These are phyloP conservation scores for Calocybe cyanea DNA, from an alignment of 768 basidiomycete genomes.

Conservation along the genomic window DNA sequence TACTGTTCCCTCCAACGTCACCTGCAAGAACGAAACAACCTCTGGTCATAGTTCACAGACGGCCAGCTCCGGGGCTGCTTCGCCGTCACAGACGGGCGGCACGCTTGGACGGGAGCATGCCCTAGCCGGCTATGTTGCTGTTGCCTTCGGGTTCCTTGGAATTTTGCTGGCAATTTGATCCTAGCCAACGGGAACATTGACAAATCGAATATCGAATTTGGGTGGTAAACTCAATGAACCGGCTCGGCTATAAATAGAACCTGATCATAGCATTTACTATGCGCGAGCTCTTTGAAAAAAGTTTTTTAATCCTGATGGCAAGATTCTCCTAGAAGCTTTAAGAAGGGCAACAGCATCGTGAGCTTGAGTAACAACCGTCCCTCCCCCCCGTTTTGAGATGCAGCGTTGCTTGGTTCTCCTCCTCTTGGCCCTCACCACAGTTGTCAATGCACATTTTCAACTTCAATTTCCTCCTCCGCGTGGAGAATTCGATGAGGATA, in stretches of 20 bases:
- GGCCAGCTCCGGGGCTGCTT: conserved; percentile 7
- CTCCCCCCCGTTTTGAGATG: conserved; percentile 5
- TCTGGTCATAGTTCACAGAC: conserved; percentile 5
- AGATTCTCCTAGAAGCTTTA: too few relatives aligned
- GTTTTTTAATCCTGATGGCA: too few relatives aligned
- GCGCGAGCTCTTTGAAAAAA: too few relatives aligned
- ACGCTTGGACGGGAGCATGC: not conserved
- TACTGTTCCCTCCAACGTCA: conserved; percentile 39
- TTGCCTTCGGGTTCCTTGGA: conserved; percentile 1
- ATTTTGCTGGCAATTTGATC: not conserved
- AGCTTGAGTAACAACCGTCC: too few relatives aligned
- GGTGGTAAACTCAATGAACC: conserved; percentile 8
- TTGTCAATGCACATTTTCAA: conserved; percentile 73
- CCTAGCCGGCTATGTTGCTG: conserved; percentile 5
- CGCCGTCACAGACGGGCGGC: conserved; percentile 13
- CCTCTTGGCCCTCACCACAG: conserved; percentile 35
- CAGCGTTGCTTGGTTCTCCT: conserved; percentile 21
- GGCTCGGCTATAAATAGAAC: too few relatives aligned
- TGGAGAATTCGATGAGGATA: conserved; percentile 59
- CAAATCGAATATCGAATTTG: conserved; percentile 2
- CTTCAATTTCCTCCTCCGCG: conserved; percentile 72
- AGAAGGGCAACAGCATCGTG: too few relatives aligned
- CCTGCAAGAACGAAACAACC: conserved; percentile 32
- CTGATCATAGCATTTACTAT: too few relatives aligned
- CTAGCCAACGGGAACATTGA: not conserved